A percentile compares a stretch with the other conserved stretches of the same genome.
phyloP scores from a whole-genome alignment of 164 flowering plant genomes.

The Saururus chinensis region DNA sequence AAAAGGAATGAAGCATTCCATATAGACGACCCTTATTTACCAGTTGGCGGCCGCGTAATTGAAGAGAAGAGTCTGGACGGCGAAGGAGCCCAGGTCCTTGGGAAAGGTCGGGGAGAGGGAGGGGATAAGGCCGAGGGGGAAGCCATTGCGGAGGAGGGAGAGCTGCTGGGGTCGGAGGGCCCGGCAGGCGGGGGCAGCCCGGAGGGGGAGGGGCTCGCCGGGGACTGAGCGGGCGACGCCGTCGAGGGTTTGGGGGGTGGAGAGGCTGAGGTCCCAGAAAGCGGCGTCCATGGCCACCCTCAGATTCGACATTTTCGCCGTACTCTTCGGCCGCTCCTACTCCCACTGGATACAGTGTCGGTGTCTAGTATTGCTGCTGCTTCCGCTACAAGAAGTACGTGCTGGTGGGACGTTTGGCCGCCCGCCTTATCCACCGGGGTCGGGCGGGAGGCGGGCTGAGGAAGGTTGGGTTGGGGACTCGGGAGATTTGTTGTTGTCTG shows the following conservation, averaged over 20 bases:
- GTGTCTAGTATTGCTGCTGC: no score
- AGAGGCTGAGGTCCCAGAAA: conserved; percentile 56
- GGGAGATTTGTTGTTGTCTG: no score
- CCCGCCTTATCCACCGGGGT: no score
- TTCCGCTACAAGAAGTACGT: no score
- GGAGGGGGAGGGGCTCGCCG: conserved; percentile 61
- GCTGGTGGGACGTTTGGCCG: no score
- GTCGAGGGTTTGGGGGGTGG: conserved; percentile 48
- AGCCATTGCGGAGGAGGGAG: conserved; percentile 41
- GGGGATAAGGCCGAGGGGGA: conserved; percentile 79
- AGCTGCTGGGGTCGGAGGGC: conserved; percentile 61
- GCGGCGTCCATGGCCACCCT: conserved; percentile 68
- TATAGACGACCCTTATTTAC: conserved; percentile 6
- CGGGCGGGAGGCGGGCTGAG: no score
- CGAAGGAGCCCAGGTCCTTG: conserved; percentile 54
- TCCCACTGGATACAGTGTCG: no score
- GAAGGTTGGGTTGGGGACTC: no score
- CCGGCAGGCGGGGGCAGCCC: conserved; percentile 44
- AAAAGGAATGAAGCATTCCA: not conserved
- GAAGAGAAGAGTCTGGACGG: conserved; percentile 57
- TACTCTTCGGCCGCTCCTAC: no score
- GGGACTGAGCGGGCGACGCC: conserved; percentile 56
- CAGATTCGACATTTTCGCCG: conserved; percentile 50
- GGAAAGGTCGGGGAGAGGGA: conserved; percentile 37
- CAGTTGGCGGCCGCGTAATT: conserved; percentile 27